Conservation (phyloP, 2,329 filamentous ascomycete species). For the Cordyceps farinosa region DNA sequence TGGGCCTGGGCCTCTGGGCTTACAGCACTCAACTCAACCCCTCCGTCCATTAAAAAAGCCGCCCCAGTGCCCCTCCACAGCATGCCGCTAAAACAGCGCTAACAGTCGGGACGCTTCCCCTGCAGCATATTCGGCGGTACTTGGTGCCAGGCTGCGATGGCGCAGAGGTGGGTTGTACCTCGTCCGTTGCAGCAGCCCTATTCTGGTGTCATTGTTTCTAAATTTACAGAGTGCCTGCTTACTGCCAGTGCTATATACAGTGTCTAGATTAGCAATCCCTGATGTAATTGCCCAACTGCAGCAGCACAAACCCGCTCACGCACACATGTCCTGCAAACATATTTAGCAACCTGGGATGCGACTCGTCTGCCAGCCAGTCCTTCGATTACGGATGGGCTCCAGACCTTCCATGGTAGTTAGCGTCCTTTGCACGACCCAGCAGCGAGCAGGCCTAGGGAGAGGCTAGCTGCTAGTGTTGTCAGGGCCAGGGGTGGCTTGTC, state of each 20-base stretch:
- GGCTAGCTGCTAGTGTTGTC: not conserved
- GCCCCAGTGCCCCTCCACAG: not conserved
- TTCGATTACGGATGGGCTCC: not conserved
- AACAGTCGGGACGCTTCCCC: not conserved
- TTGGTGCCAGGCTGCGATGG: not conserved
- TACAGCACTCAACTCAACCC: not conserved
- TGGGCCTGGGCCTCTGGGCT: not conserved
- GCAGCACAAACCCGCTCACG: too few relatives aligned
- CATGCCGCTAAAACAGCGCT: not conserved
- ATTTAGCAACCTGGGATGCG: too few relatives aligned
- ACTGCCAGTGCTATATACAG: too few relatives aligned
- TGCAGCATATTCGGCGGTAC: slow-evolving; percentile 2
- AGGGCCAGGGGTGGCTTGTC: slow-evolving; percentile 14
- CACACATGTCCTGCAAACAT: too few relatives aligned
- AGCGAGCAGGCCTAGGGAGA: not conserved
- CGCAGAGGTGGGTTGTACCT: not conserved
- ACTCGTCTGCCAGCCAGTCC: too few relatives aligned
- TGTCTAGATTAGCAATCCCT: too few relatives aligned
- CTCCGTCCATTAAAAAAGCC: not conserved
- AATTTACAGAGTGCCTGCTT: too few relatives aligned
- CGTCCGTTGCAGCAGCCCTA: not conserved
- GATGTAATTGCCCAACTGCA: too few relatives aligned
- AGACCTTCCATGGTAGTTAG: not conserved
- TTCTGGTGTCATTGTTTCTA: too few relatives aligned
- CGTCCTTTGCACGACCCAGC: not conserved